A percentile compares a stretch with the other conserved stretches of the same genome.
Conservation (phyloP, 257 asterid species). For the Gentiana straminea region DNA sequence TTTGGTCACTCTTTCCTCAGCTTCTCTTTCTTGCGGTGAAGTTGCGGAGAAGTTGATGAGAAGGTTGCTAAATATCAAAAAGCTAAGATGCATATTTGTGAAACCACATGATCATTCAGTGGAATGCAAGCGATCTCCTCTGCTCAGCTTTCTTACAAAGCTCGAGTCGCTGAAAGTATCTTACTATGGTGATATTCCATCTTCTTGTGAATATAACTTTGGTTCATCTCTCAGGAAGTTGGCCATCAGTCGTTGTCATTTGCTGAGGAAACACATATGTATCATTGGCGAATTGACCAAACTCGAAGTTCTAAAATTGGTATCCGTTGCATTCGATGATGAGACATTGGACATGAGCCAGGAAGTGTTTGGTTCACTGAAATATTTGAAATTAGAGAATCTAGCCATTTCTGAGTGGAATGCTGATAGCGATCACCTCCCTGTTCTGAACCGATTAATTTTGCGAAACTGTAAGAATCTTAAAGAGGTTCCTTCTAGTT, state of each 20-base stretch:
- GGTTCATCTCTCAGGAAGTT: background rate
- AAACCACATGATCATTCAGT: background rate
- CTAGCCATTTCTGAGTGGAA: background rate
- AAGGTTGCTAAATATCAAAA: background rate
- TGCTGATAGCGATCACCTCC: background rate
- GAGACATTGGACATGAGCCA: background rate
- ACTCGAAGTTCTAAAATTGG: background rate
- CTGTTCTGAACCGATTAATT: background rate
- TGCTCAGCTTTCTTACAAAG: background rate
- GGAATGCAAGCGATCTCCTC: background rate
- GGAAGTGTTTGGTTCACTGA: background rate
- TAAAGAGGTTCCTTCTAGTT: background rate
- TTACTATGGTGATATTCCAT: background rate
- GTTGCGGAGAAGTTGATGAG: background rate
- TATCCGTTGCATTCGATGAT: background rate
- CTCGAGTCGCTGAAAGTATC: background rate
- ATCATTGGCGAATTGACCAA: background rate
- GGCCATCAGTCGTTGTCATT: background rate
- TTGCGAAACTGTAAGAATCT: background rate
- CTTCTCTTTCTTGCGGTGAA: background rate
- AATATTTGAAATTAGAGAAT: background rate
- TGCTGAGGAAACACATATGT: background rate
- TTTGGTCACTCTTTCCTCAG: background rate
- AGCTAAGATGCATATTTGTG: background rate
- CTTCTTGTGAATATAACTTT: background rate